Conservation (phyloP, 2,329 filamentous ascomycete genomes). For the Lachnellula cervina region DNA sequence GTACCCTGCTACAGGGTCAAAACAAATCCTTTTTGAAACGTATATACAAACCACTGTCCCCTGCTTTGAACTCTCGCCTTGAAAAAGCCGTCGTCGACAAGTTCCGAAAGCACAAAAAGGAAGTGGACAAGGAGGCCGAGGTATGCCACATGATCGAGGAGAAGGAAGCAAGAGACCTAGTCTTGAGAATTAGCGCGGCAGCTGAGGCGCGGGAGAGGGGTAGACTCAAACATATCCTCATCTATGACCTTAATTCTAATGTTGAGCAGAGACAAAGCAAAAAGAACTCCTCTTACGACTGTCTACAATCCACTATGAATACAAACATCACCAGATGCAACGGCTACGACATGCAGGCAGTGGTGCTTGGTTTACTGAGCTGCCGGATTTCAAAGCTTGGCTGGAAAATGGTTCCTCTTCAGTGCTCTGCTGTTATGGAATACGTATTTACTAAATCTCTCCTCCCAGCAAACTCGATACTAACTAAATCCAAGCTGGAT, state of each 20-base stretch:
- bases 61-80: slow-evolving; percentile 1
- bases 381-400: slow-evolving; percentile 1
- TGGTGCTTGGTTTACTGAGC: background rate
- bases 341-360: slow-evolving; percentile 1
- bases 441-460: background rate
- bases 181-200: background rate
- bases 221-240: background rate
- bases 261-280: background rate
- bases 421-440: slow-evolving; percentile 3
- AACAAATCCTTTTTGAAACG: slow-evolving; percentile 6
- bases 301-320: background rate
- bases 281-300: background rate
- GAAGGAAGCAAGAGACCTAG: slow-evolving; percentile 3
- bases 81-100: slow-evolving; percentile 10
- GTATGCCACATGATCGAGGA: slow-evolving; percentile 10
- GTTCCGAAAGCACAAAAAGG: slow-evolving; percentile 4
- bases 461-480: background rate
- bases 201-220: slow-evolving; percentile 4
- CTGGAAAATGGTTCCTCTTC: background rate
- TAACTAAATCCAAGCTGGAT: slow-evolving; percentile 2
- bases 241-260: background rate
- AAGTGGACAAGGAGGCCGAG: slow-evolving; percentile 5
- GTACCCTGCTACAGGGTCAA: slow-evolving; percentile 4
- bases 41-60: slow-evolving; percentile 7
- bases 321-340: slow-evolving; percentile 5